Conservation (phyloP, 202 grass and related monocot species). For the Bolboschoenoplectus hybrid region DNA sequence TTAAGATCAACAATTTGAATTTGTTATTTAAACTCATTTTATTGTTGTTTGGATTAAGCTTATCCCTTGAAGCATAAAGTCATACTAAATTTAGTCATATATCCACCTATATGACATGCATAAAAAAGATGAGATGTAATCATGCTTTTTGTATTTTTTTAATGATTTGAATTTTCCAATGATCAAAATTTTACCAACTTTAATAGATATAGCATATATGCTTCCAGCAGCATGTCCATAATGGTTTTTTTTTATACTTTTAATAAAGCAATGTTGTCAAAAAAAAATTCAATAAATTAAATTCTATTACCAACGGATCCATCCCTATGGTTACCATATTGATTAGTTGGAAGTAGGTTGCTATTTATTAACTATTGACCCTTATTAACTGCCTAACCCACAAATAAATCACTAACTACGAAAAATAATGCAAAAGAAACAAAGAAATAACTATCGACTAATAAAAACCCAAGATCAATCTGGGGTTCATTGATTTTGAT, state of each 20-base stretch:
- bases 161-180: too few relatives aligned
- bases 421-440: neutral
- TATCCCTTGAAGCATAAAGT: too few relatives aligned
- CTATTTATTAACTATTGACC: neutral
- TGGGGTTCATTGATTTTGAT: constrained; percentile 30
- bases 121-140: too few relatives aligned
- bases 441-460: constrained; percentile 11
- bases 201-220: too few relatives aligned
- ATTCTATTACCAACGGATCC: neutral
- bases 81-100: too few relatives aligned
- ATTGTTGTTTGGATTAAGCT: too few relatives aligned
- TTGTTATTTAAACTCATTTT: too few relatives aligned
- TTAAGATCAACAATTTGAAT: too few relatives aligned
- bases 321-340: neutral
- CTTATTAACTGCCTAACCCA: neutral
- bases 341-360: neutral
- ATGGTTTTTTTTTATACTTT: neutral
- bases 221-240: neutral
- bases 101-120: too few relatives aligned
- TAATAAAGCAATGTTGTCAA: neutral
- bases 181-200: too few relatives aligned
- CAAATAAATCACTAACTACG: neutral
- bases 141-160: too few relatives aligned
- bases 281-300: too few relatives aligned
- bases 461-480: constrained; percentile 14